Base-by-base conservation (phyloP, 1,284 basidiomycete genomes). In the Cutaneotrichosporon sp. region DNA sequence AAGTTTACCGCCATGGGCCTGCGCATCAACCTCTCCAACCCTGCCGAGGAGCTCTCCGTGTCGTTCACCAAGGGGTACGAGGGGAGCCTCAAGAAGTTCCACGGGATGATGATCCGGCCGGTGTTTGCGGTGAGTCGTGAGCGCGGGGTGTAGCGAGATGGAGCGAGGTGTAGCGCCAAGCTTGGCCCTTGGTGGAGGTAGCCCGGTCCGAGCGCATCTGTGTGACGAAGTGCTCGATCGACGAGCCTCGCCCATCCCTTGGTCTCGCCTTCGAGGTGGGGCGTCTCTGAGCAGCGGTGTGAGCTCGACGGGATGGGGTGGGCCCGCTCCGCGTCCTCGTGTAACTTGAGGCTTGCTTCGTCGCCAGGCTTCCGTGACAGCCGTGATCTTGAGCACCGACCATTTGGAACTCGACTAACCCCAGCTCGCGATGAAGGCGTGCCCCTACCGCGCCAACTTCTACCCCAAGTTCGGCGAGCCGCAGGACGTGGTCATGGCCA, bases 351-450 rank as follows among this genome's bases (percentile, higher is more conserved):
- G n/a, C n/a, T n/a, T n/a, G n/a, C n/a, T n/a, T n/a, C n/a, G n/a
- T n/a, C n/a, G n/a, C n/a, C n/a, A n/a, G n/a, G n/a, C n/a, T n/a
- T n/a, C n/a, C n/a, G n/a, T n/a, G n/a, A n/a, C n/a, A n/a, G n/a
- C n/a, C n/a, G n/a, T n/a, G n/a, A n/a, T n/a, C n/a, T n/a, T n/a
- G n/a, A n/a, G n/a, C n/a, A n/a, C n/a, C n/a, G n/a, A n/a, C n/a
- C n/a, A n/a, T n/a, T n/a, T n/a, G n/a, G n/a, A n/a, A n/a, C n/a
- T n/a, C n/a, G n/a, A 13, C 55, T 49, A 22, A 56, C 0, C 56
- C 51, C 73, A 94, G 91, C 85, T 95, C 51, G 95, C 95, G 6
- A 93, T 99, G 92, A 97, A 90, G 74, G 93, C 95, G 0, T 97
- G 94, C 82, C 95, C 95, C 0, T 92, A 92, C 80, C 90, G 95